Evolutionary conservation across 805 yeast genomes (phyloP), one percentile per base, ranked within the genome.

Genomic region (Kurtzmaniella cleridarum): DNA sequence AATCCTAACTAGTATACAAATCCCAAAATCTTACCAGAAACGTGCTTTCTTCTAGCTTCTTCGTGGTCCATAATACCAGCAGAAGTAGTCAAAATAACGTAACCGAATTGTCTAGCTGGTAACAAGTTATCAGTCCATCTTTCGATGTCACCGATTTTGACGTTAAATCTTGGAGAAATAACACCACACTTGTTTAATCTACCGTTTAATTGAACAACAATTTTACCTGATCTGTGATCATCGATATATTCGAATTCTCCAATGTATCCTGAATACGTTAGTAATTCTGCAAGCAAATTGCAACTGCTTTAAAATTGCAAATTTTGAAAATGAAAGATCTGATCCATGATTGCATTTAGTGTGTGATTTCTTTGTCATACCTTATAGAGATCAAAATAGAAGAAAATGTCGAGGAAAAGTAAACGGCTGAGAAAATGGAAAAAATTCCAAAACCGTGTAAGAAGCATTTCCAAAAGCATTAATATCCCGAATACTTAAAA

Each of bases 1-100:
- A 23, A 33, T 23, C 36, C 20, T n/a, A 36, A 54, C 62, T 83
- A 87, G 84, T 87, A 87, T 52, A 87, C 95, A 76, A 84, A 87
- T 64, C 95, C 96, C 67, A 87, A 81, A 72, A 87, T 83, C 82
- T 87, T 87, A 71, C 96, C 96, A 57, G 95, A 86, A 58, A 87
- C 95, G 77, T 87, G 95, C 84, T 87, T 88, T 80, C 95, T 82
- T 81, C 93, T 84, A 63, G 96, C 96, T 78, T 87, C 95, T 79
- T 88, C 95, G 79, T 87, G 96, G 80, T 88, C 95, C 91, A 87
- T 85, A 62, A 87, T 87, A 75, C 96, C 96, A 56, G 95, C 95
- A 59, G 95, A 88, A 60, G 96, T 87, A 74, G 96, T 88, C 69
- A 87, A 78, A 72, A 87, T 84, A 62, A 87, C 86, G 82, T 70